A percentile compares a stretch with the other conserved stretches of the same genome.
Conservation (phyloP, 805 yeast genomes). For the Wickerhamomyces chambardii region DNA sequence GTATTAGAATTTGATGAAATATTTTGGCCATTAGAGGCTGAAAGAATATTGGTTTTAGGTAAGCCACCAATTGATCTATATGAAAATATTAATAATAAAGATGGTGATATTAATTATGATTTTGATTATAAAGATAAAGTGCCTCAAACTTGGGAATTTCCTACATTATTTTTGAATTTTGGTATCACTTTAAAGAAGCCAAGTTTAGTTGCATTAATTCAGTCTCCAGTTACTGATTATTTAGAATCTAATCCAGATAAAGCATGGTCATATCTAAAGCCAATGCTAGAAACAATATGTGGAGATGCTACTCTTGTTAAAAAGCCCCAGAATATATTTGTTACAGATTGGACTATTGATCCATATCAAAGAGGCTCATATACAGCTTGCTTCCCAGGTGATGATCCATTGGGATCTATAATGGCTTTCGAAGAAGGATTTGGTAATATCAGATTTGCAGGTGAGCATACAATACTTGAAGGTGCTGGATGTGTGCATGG, state of each 20-base stretch:
- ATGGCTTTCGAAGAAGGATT: conserved; percentile 53
- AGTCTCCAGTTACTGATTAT: conserved; percentile 63
- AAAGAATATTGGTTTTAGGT: conserved; percentile 38
- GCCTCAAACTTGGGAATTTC: conserved; percentile 47
- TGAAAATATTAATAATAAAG: conserved; percentile 5
- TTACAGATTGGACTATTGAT: conserved; percentile 73
- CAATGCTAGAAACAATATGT: conserved; percentile 18
- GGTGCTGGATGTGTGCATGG: conserved; percentile 94
- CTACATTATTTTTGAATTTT: conserved; percentile 53
- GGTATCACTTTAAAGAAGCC: conserved; percentile 40
- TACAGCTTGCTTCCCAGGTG: conserved; percentile 58
- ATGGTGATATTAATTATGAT: not conserved
- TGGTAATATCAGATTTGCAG: conserved; percentile 70
- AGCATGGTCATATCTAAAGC: conserved; percentile 53
- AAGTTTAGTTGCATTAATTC: conserved; percentile 56
- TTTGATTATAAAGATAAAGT: not conserved
- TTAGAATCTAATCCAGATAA: conserved; percentile 37
- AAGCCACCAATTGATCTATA: conserved; percentile 19
- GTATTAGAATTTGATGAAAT: conserved; percentile 53
- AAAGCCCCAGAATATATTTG: conserved; percentile 31
- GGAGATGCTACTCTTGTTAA: conserved; percentile 4
- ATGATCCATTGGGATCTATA: conserved; percentile 58
- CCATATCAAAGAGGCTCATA: conserved; percentile 79
- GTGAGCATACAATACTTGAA: conserved; percentile 80
- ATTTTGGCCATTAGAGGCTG: conserved; percentile 53